phyloP scores from a whole-genome alignment of 2,329 filamentous ascomycete species.

The Pyrenochaeta sp. region DNA sequence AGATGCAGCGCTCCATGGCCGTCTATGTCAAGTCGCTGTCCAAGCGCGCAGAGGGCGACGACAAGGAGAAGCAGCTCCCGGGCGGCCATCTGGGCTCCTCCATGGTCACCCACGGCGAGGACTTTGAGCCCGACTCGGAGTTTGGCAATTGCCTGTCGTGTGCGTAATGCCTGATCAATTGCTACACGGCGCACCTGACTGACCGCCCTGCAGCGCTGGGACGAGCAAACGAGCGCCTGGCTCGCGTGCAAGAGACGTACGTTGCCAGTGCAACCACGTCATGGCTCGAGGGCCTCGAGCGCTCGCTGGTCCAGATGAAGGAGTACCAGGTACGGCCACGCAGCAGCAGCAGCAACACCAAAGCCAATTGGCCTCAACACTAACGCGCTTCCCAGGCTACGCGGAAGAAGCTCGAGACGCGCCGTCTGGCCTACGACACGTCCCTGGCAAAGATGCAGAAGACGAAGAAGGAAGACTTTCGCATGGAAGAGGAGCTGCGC shows the following conservation, averaged over 20 bases:
- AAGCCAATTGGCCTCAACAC: slow-evolving; percentile 1
- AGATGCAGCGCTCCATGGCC: slow-evolving; percentile 84
- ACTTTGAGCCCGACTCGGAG: slow-evolving; percentile 89
- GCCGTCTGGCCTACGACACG: slow-evolving; percentile 89
- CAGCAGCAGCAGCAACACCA: not conserved
- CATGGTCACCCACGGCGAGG: slow-evolving; percentile 90
- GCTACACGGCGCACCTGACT: slow-evolving; percentile 15
- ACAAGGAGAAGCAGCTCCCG: slow-evolving; percentile 86
- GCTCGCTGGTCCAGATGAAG: slow-evolving; percentile 93
- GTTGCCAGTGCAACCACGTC: slow-evolving; percentile 77
- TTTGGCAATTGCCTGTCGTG: slow-evolving; percentile 86
- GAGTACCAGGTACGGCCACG: slow-evolving; percentile 81
- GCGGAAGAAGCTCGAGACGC: slow-evolving; percentile 92
- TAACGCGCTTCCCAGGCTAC: slow-evolving; percentile 64
- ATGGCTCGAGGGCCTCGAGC: slow-evolving; percentile 92
- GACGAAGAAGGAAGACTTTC: slow-evolving; percentile 91
- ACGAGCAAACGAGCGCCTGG: slow-evolving; percentile 86
- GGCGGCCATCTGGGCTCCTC: slow-evolving; percentile 80
- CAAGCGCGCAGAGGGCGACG: slow-evolving; percentile 83
- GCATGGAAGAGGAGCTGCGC: slow-evolving; percentile 90
- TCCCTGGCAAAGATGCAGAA: slow-evolving; percentile 91
- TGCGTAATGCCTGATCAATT: slow-evolving; percentile 50
- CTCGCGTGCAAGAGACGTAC: slow-evolving; percentile 84
- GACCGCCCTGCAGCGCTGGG: slow-evolving; percentile 70
- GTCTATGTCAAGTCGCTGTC: slow-evolving; percentile 87